Base-by-base conservation (phyloP, 1,284 basidiomycete genomes). In the Cutaneotrichosporon cutaneum region DNA sequence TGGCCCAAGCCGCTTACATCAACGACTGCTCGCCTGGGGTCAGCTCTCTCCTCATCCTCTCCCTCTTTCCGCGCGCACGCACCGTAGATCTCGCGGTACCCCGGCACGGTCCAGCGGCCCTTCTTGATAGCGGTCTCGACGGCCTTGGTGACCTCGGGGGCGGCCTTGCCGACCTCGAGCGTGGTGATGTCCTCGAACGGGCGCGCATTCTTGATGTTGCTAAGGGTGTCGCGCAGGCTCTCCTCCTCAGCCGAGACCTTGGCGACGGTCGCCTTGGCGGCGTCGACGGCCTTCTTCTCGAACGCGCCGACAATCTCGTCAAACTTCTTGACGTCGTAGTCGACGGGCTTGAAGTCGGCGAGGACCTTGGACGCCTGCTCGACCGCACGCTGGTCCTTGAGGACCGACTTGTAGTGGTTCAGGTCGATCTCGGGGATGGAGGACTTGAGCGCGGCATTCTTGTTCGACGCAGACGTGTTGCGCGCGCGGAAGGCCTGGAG, bases 51-150 rank as follows among this genome's bases (percentile, higher is more conserved):
- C 16, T n/a, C n/a, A n/a, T n/a, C n/a, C n/a, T n/a, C n/a, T n/a
- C n/a, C n/a, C n/a, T n/a, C n/a, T 18, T 27, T 18, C 2, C 26
- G 66, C 90, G 88, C n/a, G 79, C 93, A 86, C 79, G 93, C 89
- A 76, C 92, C 92, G 79, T 93, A 95, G 83, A 92, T 92, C 85
- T 94, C 92, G 68, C 74, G 74, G 79, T 82, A 81, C 85, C 92
- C 92, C 73, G 94, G 93, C 62, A 96, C 92, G 76, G 89, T 90
- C 90, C 93, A 99, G 84, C 98, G 98, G 81, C 96, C 96, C 85
- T 99, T 96, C 86, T 91, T 89, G 74, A 98, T 81, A 94, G 98
- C 98, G 73, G 87, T 94, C 83, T 98, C 64, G 71, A 97, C 92
- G 54, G 92, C 88, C 82, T 96, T 88, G 57, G 85, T 82, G 78